phyloP scores from a whole-genome alignment of 1,139 yeast genomes.

The Candida sp. region DNA sequence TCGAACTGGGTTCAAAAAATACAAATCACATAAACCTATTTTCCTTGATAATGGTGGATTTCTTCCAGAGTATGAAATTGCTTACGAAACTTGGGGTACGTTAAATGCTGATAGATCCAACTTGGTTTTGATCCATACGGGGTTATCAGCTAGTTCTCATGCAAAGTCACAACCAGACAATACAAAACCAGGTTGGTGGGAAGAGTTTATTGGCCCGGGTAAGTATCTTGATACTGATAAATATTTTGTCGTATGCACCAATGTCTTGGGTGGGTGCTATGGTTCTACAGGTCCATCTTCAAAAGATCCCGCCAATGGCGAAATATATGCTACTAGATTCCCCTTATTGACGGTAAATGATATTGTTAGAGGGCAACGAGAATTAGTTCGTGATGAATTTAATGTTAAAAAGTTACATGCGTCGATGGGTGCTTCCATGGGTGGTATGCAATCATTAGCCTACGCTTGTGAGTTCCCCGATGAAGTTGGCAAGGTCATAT shows the following conservation, averaged over 20 bases:
- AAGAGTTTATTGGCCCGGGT: constrained; percentile 84
- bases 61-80: constrained; percentile 71
- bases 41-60: constrained; percentile 80
- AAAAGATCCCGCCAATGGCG: constrained; percentile 63
- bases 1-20: constrained; percentile 64
- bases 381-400: constrained; percentile 58
- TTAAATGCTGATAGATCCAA: constrained; percentile 62
- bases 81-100: constrained; percentile 90
- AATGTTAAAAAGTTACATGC: constrained; percentile 68
- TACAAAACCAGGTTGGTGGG: constrained; percentile 93
- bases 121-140: constrained; percentile 82
- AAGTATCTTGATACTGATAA: constrained; percentile 75
- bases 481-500: constrained; percentile 65
- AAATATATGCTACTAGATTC: constrained; percentile 79
- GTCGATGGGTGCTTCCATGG: constrained; percentile 91
- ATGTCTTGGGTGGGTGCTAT: constrained; percentile 90
- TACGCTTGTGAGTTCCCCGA: constrained; percentile 83
- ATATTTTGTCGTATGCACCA: constrained; percentile 82
- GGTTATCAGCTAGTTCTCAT: constrained; percentile 90
- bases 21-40: constrained; percentile 53
- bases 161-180: constrained; percentile 82
- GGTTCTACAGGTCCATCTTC: constrained; percentile 96
- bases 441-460: constrained; percentile 95
- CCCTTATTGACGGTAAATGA: constrained; percentile 86
- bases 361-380: constrained; percentile 86